Conservation (phyloP, 75 land plant genomes). For the Pseudotsuga menziesii region DNA sequence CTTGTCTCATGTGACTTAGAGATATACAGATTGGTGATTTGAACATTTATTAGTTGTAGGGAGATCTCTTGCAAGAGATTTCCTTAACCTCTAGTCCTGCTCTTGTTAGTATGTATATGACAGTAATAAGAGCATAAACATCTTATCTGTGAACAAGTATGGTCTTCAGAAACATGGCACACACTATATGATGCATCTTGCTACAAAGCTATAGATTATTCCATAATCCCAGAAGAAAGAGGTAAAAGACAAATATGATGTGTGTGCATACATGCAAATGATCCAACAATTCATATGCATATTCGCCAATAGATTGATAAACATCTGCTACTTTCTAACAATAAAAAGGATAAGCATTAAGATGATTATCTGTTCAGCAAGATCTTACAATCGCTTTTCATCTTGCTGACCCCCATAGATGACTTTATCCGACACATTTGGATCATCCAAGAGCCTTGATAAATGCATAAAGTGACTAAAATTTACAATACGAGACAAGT, state of each 20-base stretch:
- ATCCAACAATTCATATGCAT: neutral
- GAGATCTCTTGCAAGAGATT: too few relatives aligned
- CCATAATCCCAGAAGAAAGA: neutral
- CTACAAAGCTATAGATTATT: neutral
- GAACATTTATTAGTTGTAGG: too few relatives aligned
- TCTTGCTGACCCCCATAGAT: conserved; percentile 77
- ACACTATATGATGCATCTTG: too few relatives aligned
- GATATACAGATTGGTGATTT: too few relatives aligned
- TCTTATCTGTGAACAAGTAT: too few relatives aligned
- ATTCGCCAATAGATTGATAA: neutral
- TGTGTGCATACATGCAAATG: neutral
- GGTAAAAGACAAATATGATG: neutral
- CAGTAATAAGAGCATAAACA: too few relatives aligned
- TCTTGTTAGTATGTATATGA: too few relatives aligned
- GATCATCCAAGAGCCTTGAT: conserved; percentile 71
- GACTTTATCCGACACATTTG: conserved; percentile 60
- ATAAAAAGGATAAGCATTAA: neutral
- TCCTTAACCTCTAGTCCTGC: too few relatives aligned
- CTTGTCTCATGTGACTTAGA: too few relatives aligned
- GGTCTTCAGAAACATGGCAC: too few relatives aligned
- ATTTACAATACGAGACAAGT: conserved; percentile 76
- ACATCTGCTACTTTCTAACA: neutral
- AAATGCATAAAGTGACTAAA: conserved; percentile 66
- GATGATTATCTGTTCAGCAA: neutral
- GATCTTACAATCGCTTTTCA: conserved; percentile 58